A percentile compares a stretch with the other conserved stretches of the same genome.
These are phyloP conservation scores for Thielaviopsis euricoi DNA, from an alignment of 2,329 filamentous ascomycete species.

Conservation along the genomic window DNA sequence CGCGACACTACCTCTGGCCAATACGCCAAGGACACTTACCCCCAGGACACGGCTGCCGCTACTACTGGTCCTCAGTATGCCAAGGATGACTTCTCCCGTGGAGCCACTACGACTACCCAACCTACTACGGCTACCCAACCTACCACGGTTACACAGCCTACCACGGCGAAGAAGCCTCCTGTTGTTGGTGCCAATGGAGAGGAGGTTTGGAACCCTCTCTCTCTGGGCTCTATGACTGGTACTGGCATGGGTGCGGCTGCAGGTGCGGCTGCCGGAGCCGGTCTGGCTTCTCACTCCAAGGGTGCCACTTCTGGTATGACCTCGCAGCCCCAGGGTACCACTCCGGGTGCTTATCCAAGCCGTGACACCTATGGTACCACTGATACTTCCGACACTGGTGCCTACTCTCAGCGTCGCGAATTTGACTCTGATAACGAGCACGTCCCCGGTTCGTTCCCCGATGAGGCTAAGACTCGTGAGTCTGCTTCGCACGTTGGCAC, in stretches of 20 bases:
- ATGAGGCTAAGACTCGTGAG: neutral
- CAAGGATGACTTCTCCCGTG: neutral
- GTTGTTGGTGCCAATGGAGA: neutral
- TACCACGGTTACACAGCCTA: neutral
- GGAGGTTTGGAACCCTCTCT: conserved; percentile 5
- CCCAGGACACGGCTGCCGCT: neutral
- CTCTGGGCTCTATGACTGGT: neutral
- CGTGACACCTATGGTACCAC: neutral
- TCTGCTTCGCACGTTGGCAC: neutral
- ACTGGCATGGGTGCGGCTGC: neutral
- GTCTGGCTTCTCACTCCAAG: neutral
- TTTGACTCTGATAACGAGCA: neutral
- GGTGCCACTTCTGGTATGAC: neutral
- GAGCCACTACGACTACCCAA: neutral
- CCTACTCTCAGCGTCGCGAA: neutral
- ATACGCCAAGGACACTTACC: neutral
- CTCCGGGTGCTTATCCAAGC: neutral
- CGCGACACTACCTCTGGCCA: neutral
- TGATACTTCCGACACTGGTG: neutral
- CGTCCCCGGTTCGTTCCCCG: conserved; percentile 7
- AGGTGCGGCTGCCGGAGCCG: neutral
- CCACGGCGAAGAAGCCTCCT: neutral
- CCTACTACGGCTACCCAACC: neutral
- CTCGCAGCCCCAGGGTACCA: neutral
- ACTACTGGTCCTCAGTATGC: neutral